Base-by-base conservation (phyloP, 495 filamentous ascomycete species). In the Neurospora pannonica region DNA sequence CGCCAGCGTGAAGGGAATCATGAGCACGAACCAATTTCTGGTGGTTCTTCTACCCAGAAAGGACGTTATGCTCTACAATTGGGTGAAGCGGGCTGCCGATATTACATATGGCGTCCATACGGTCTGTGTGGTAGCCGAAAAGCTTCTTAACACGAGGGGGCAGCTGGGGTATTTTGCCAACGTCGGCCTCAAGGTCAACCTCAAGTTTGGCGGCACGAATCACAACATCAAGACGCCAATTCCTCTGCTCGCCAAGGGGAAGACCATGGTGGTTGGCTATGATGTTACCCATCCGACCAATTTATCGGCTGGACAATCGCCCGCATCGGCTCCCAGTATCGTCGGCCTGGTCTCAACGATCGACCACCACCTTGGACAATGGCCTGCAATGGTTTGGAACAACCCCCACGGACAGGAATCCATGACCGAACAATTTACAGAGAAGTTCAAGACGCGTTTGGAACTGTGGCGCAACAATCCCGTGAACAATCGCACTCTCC, bases 281-380 rank as follows among this genome's bases (percentile, higher is more conserved):
- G 95, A 97, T 77, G 94, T 97, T 3, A 96, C 94, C 0, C 95
- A 97, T 77, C 95, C 95, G 0, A 93, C 92, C 0, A 93, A 94
- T 10, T 87, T 92, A 0, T 88, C 88, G 19, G 73, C 84, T 0
- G 80, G 84, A 13, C 24, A 62, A 34, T 83, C 82, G 6, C 86
- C 88, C 1, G 71, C 73, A 3, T 80, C 78, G 19, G 78, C 82
- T 9, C 94, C 93, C 6, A 93, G 90, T 76, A 88, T 96, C 72
- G 93, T 93, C 3, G 90, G 87, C 4, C 86, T 97, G 70, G 93
- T 96, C 11, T 89, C 92, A 0, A 93, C 89, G 72, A 79, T 90
- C 39, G 92, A 96, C 79, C 77, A 76, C 0, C 75, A 84, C 19
- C 85, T 93, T 13, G 85, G 80, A 0, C 92, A 94, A 75, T 97